These are phyloP conservation scores for Plasmodium gaboni DNA, from an alignment of 169 alveolate genomes.

Conservation along the genomic window DNA sequence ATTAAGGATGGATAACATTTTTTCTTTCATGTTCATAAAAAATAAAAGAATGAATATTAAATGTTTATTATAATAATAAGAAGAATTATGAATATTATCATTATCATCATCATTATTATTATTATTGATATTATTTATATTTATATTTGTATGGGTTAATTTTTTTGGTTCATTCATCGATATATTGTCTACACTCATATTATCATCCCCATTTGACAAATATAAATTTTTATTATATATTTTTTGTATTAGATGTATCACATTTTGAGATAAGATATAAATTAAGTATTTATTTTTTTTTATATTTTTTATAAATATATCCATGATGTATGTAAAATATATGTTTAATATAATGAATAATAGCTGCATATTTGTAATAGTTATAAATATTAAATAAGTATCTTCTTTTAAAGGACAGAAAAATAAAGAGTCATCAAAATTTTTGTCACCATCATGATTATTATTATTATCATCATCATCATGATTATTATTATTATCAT, in stretches of 20 bases:
- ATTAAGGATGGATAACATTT: neutral
- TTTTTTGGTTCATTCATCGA: too few relatives aligned
- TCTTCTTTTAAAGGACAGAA: conserved; percentile 22
- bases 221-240: neutral
- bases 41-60: conserved; percentile 1
- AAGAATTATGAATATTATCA: neutral
- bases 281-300: conserved; percentile 4
- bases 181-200: too few relatives aligned
- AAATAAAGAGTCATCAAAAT: neutral
- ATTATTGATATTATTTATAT: neutral
- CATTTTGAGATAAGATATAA: conserved; percentile 16
- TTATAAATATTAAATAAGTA: conserved; percentile 17
- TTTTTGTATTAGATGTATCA: neutral
- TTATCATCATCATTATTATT: too few relatives aligned
- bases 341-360: conserved; percentile 22
- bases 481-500: too few relatives aligned
- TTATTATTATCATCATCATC: too few relatives aligned
- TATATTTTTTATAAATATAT: conserved; percentile 3
- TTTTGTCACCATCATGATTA: too few relatives aligned
- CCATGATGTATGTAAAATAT: conserved; percentile 33
- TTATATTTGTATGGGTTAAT: neutral
- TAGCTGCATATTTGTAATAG: conserved; percentile 10
- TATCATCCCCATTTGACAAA: too few relatives aligned
- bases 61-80: neutral
- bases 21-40: conserved; percentile 25